Evolutionary conservation across 1,139 yeast genomes (phyloP).

Genomic region (Arxiozyma slooffiae): DNA sequence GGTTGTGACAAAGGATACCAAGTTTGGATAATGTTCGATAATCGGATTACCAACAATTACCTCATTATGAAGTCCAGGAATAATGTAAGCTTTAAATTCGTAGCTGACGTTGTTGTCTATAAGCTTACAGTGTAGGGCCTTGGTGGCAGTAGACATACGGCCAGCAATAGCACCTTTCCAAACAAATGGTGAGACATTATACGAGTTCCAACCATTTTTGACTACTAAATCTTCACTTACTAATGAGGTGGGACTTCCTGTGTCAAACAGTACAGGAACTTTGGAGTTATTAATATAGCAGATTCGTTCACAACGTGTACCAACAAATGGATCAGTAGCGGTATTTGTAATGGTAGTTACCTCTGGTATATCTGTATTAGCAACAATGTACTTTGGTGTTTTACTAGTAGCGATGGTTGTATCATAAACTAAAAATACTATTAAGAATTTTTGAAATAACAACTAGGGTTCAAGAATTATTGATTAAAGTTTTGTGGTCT

Average conservation of each 20-base stretch:
- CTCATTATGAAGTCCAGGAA: not conserved
- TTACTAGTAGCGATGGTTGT: too few relatives aligned
- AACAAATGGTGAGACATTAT: not conserved
- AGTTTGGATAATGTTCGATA: not conserved
- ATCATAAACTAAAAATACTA: too few relatives aligned
- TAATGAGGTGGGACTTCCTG: constrained; percentile 3
- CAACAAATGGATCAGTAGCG: not conserved
- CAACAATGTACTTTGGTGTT: not conserved
- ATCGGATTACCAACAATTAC: not conserved
- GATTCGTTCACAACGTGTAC: not conserved
- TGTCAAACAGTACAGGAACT: not conserved
- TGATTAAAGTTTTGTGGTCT: too few relatives aligned
- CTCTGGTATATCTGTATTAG: not conserved
- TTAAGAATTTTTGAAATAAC: too few relatives aligned
- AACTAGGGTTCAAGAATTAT: too few relatives aligned
- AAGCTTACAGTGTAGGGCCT: not conserved
- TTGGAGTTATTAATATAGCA: not conserved
- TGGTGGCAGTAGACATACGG: not conserved
- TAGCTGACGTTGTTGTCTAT: not conserved
- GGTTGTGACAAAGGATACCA: not conserved
- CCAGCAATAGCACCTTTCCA: not conserved
- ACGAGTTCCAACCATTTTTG: not conserved
- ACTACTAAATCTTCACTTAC: not conserved
- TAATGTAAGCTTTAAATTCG: not conserved
- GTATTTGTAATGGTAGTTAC: not conserved